Evolutionary conservation across 768 basidiomycete species (phyloP).

Genomic region (Termitomyces eurrhizus): DNA sequence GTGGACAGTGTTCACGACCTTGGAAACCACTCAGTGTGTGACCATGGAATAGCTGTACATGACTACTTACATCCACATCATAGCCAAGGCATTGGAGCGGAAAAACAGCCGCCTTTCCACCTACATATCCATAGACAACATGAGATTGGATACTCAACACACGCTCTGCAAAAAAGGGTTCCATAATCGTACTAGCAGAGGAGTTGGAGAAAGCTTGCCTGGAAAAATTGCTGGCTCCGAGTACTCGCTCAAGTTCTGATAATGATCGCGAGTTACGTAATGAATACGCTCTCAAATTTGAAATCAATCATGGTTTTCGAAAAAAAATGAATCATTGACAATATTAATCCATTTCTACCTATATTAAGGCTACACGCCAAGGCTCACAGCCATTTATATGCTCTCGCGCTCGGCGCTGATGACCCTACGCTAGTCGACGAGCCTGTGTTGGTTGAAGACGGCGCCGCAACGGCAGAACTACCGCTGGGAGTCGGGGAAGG

Average conservation of each 20-base stretch:
- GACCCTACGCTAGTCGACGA: conserved; percentile 5
- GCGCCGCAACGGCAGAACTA: background rate
- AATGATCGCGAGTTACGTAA: conserved; percentile 10
- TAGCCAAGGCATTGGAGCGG: conserved; percentile 85
- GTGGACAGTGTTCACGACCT: conserved; percentile 90
- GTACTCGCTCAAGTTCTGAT: background rate
- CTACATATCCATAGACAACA: conserved; percentile 92
- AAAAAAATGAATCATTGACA: background rate
- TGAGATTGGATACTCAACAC: conserved; percentile 92
- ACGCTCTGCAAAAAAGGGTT: conserved; percentile 33
- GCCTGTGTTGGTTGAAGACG: conserved; percentile 1
- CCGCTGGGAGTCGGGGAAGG: conserved; percentile 9
- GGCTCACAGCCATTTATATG: conserved; percentile 27
- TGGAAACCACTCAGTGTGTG: conserved; percentile 12
- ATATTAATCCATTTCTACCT: background rate
- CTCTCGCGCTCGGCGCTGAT: conserved; percentile 20
- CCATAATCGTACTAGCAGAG: conserved; percentile 6
- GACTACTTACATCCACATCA: conserved; percentile 81
- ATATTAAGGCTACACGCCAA: conserved; percentile 16
- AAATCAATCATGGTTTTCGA: background rate
- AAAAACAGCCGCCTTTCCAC: conserved; percentile 76
- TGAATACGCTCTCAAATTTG: conserved; percentile 1
- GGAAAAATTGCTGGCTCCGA: conserved; percentile 9
- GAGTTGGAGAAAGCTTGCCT: conserved; percentile 8
- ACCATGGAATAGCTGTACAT: conserved; percentile 8